Conservation (phyloP, 2,329 filamentous ascomycete species). For the Plenodomus lindquistii region DNA sequence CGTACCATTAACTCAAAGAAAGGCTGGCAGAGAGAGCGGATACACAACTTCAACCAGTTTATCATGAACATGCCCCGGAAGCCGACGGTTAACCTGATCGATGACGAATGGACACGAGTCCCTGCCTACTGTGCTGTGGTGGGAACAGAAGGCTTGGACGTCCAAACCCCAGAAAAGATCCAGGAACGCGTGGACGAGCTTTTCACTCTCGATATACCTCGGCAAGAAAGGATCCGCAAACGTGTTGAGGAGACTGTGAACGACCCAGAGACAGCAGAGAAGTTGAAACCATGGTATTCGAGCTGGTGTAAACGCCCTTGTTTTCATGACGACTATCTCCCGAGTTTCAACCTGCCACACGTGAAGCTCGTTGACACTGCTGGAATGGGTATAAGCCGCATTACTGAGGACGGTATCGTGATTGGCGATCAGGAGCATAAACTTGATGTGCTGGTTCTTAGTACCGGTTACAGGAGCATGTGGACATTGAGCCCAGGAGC, state of each 20-base stretch:
- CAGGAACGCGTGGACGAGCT: slow-evolving; percentile 29
- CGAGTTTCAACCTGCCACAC: slow-evolving; percentile 61
- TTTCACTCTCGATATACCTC: slow-evolving; percentile 47
- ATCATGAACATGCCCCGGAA: slow-evolving; percentile 40
- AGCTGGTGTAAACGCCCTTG: slow-evolving; percentile 66
- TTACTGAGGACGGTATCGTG: slow-evolving; percentile 49
- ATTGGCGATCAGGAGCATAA: slow-evolving; percentile 54
- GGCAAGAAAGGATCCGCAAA: slow-evolving; percentile 43
- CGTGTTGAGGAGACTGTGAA: slow-evolving; percentile 57
- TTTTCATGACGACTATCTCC: slow-evolving; percentile 64
- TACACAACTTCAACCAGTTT: slow-evolving; percentile 50
- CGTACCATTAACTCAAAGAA: not conserved
- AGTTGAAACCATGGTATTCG: slow-evolving; percentile 64
- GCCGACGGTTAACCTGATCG: slow-evolving; percentile 48
- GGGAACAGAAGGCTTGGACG: slow-evolving; percentile 8
- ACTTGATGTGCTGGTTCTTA: slow-evolving; percentile 53
- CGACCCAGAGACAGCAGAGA: slow-evolving; percentile 55
- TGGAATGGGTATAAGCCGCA: slow-evolving; percentile 54
- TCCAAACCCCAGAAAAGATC: slow-evolving; percentile 18
- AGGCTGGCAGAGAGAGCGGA: slow-evolving; percentile 58
- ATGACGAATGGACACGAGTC: slow-evolving; percentile 55
- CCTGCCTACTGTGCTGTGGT: slow-evolving; percentile 12
- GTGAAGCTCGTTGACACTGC: slow-evolving; percentile 66
- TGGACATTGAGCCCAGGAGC: no score
- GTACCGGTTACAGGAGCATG: slow-evolving; percentile 53